These are phyloP conservation scores for Monosporozyma aerobia DNA, from an alignment of 805 yeast species.

Conservation along the genomic window DNA sequence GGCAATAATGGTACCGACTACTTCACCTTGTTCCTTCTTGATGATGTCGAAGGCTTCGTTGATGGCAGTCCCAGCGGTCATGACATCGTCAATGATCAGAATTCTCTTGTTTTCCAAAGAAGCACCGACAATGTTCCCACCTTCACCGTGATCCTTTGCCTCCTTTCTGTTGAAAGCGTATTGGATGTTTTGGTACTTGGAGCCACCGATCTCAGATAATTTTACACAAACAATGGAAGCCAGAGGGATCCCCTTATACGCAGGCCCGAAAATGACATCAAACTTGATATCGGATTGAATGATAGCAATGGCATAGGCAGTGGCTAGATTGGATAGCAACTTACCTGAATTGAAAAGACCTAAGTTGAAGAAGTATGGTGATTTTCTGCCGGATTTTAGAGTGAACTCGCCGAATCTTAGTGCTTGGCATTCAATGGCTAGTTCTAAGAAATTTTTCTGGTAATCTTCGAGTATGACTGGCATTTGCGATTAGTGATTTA, in stretches of 20 bases:
- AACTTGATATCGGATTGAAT: slow-evolving; percentile 73
- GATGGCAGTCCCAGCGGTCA: slow-evolving; percentile 98
- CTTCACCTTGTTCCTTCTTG: slow-evolving; percentile 53
- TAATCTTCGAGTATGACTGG: slow-evolving; percentile 33
- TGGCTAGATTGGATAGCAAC: slow-evolving; percentile 69
- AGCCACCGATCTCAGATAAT: slow-evolving; percentile 83
- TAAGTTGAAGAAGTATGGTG: slow-evolving; percentile 94
- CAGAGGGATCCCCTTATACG: slow-evolving; percentile 93
- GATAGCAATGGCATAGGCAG: slow-evolving; percentile 83
- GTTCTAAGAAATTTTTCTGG: slow-evolving; percentile 63
- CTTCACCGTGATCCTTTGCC: slow-evolving; percentile 97
- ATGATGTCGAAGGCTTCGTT: slow-evolving; percentile 87
- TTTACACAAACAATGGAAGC: slow-evolving; percentile 91
- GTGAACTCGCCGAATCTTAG: slow-evolving; percentile 83
- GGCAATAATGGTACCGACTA: slow-evolving; percentile 82
- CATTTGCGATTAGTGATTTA: neutral
- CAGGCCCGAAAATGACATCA: slow-evolving; percentile 93
- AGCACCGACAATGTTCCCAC: slow-evolving; percentile 89
- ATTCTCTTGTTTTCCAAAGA: slow-evolving; percentile 61
- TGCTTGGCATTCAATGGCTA: slow-evolving; percentile 75
- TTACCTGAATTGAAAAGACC: slow-evolving; percentile 84
- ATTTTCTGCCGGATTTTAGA: slow-evolving; percentile 80
- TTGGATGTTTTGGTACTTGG: slow-evolving; percentile 59
- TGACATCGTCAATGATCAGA: slow-evolving; percentile 89
- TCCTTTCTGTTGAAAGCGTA: slow-evolving; percentile 97